These are phyloP conservation scores for Seminavis robusta DNA, from an alignment of 108 stramenopile species.

Conservation along the genomic window DNA sequence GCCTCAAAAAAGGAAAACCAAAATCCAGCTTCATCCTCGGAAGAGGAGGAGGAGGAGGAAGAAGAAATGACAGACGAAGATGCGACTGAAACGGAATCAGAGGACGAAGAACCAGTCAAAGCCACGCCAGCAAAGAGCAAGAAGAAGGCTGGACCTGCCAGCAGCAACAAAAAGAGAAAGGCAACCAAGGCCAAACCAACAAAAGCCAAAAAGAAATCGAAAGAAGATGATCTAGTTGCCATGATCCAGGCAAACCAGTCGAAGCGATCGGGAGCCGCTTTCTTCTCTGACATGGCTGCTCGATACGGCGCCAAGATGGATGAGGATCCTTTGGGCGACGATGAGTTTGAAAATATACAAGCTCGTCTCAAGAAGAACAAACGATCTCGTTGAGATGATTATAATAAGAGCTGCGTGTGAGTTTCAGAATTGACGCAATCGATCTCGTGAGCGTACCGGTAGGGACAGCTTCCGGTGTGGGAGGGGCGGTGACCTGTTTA, in stretches of 20 bases:
- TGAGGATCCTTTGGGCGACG: conserved; percentile 61
- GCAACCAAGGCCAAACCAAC: conserved; percentile 32
- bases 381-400: too few relatives aligned
- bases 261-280: conserved; percentile 38
- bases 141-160: conserved; percentile 24
- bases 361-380: conserved; percentile 59
- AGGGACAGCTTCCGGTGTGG: too few relatives aligned
- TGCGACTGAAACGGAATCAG: conserved; percentile 22
- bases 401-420: too few relatives aligned
- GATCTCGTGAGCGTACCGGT: too few relatives aligned
- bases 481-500: too few relatives aligned
- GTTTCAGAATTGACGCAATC: too few relatives aligned
- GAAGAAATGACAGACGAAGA: conserved; percentile 24
- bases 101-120: conserved; percentile 15
- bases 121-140: conserved; percentile 28
- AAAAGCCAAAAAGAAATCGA: conserved; percentile 11
- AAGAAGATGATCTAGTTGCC: not conserved
- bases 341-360: conserved; percentile 60
- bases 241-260: conserved; percentile 9
- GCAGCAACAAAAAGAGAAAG: conserved; percentile 4
- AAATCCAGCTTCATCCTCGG: not conserved
- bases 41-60: conserved; percentile 9
- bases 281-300: conserved; percentile 54
- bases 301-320: conserved; percentile 56
- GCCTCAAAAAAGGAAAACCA: conserved; percentile 2